Base-by-base conservation (phyloP, 768 basidiomycete genomes). In the Nevesoporus exiguus region DNA sequence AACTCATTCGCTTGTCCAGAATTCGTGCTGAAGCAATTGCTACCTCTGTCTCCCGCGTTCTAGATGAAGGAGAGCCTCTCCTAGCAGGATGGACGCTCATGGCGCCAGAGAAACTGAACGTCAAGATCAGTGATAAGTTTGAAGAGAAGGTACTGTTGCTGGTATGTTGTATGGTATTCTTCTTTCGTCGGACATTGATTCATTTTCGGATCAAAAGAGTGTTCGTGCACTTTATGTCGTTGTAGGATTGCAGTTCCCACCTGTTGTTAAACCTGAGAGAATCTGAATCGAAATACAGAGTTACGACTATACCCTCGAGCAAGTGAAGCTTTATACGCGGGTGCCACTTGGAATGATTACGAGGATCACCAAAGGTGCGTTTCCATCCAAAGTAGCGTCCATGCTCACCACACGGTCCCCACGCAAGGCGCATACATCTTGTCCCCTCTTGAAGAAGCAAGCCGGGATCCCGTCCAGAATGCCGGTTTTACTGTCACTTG, bases 71-170 rank as follows among this genome's bases (percentile, higher is more conserved):
- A 14, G 93, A 99, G 66, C 76, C 81, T 3, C 69, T 93, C 41
- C 64, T 93, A 6, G 84, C 81, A 6, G 96, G 93, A 2, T 98
- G 97, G 96, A 98, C 95, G 0, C 66, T 98, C 25, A 85, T 98
- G 59, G 82, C 91, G 0, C 97, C 97, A 0, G 81, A 84, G 59
- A 82, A 88, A 48, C 66, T 90, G 49, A 90, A 89, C 62, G 73
- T 77, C 47, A 90, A 79, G 67, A 65, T 90, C 7, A 80, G 82
- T n/a, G 80, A 88, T 37, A 87, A 83, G 59, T 93, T 93, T 58
- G 95, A 98, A 72, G 97, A 98, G 76, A 98, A 98, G 69, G 85
- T 99, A 3, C 58, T 98, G 17, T 72, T 99, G 0, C 68, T 98
- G 69, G 94, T 94, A 49, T 53, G 90, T 77, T 22, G 33, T 37